Evolutionary conservation across 306 rosid genomes (phyloP), one percentile per base, ranked within the genome.

Genomic region (Hippophae gyantsensis): DNA sequence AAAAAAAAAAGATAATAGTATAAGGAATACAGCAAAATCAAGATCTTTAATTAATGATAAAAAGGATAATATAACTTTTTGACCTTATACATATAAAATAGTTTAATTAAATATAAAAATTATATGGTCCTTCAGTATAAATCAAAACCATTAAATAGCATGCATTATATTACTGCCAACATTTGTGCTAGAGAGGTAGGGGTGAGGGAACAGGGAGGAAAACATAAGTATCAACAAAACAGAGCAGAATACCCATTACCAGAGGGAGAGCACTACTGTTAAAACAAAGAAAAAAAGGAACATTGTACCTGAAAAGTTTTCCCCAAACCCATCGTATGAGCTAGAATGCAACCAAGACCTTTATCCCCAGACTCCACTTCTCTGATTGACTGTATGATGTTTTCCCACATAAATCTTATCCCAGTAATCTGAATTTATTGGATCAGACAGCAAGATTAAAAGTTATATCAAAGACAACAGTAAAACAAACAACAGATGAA

Each of bases 281-380:
- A 32, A 32, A 32, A 32, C 38, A 32, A 32, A 4, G 5, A 53
- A 43, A 8, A 14, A 50, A 70, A 7, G 59, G 53, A 50, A 42
- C 13, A 68, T 42, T 63, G 61, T 78, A 92, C 99, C 99, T 92
- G 99, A 68, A 92, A 74, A 38, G 99, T 92, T 92, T 92, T 92
- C 61, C 99, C 99, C 62, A 92, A 96, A 61, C 99, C 99, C 99
- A 92, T 92, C 18, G 84, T 92, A 76, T 92, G 99, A 69, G 99
- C 96, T 48, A 92, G 86, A 76, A 92, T 88, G 78, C 99, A 92
- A 54, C 99, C 99, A 80, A 92, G 96, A 63, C 96, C 99, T 72
- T 85, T 88, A 78, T 88, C 95, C 72, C 96, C 99, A 55, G 87
- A 86, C 68, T 78, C 87, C 80, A 92, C 95, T 75, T 75, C 82